Evolutionary conservation across 2,329 filamentous ascomycete genomes (phyloP), one percentile per base, ranked within the genome.

Genomic region (Pyricularia grisea): DNA sequence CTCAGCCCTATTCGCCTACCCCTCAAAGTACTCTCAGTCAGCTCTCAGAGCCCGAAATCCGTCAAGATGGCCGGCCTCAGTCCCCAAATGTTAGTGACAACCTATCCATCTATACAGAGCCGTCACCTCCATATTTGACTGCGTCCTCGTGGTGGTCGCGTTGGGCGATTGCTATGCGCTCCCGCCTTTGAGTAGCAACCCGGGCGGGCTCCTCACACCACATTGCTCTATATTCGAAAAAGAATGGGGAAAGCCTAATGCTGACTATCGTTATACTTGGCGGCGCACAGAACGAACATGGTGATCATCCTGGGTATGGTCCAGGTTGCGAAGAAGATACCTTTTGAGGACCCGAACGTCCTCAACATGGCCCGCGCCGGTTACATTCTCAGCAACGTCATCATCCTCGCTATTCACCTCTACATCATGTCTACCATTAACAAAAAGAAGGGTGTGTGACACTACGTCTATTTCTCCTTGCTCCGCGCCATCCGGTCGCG

Each of bases 241-340:
- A n/a, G n/a, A n/a, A n/a, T n/a, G 17, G 25, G 17, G 20, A 63
- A 63, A 28, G 12, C n/a, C 23, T 4, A 14, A 63, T 17, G 30
- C 77, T 78, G 70, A 79, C 73, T 36, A 61, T 33, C 30, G 68
- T 17, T 64, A 27, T 61, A 70, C 69, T 27, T 42, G 36, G 50
- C 20, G 66, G 31, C 25, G 66, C 42, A 71, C 80, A 97, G 93
- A 76, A 92, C 92, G 80, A 97, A 97, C 87, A 86, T 97, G 80
- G 85, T 92, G 84, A 93, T 97, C 89, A 94, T 97, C 83, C 88
- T 97, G 75, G 92, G 92, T 78, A 96, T 97, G 91, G 97, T 98
- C 93, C 94, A 97, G 86, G 91, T 97, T 71, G 92, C 93, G 75
- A 98, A 98, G 88, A 92, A 90, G 81, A 89, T 99, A 71, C 93